Conservation (phyloP, 139 green algal species). For the Chlorella sorokiniana region DNA sequence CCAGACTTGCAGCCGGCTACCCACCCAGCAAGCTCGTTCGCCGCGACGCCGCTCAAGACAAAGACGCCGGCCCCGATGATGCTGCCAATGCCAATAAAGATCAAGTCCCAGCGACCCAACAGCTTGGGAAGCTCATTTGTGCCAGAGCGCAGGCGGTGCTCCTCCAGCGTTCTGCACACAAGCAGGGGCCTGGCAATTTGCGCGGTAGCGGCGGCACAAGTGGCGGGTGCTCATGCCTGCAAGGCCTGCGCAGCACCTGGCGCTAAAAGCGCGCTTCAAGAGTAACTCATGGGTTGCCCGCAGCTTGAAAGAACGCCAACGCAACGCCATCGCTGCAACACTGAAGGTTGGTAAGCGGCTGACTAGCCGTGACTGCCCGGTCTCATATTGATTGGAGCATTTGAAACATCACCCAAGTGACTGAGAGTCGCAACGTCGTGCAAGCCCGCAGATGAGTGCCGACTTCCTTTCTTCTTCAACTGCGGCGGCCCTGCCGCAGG, state of each 20-base stretch:
- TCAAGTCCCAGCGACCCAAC: slow-evolving; percentile 40
- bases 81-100: slow-evolving; percentile 79
- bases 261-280: neutral
- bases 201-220: neutral
- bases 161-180: slow-evolving; percentile 15
- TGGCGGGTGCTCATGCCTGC: neutral
- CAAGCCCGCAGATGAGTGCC: no score
- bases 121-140: slow-evolving; percentile 17
- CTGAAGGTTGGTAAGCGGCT: no score
- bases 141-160: slow-evolving; percentile 6
- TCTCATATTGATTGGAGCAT: no score
- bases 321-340: neutral
- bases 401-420: no score
- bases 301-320: neutral
- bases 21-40: slow-evolving; percentile 61
- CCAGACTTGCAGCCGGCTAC: neutral
- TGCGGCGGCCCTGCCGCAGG: no score
- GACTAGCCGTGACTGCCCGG: no score
- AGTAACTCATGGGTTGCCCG: neutral
- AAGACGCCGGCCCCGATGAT: slow-evolving; percentile 92
- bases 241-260: neutral
- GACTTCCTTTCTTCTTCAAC: no score
- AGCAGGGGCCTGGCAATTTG: neutral
- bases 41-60: slow-evolving; percentile 84
- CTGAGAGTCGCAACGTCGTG: no score